Evolutionary conservation across 805 yeast genomes (phyloP).

Genomic region (Deakozyma indianensis): DNA sequence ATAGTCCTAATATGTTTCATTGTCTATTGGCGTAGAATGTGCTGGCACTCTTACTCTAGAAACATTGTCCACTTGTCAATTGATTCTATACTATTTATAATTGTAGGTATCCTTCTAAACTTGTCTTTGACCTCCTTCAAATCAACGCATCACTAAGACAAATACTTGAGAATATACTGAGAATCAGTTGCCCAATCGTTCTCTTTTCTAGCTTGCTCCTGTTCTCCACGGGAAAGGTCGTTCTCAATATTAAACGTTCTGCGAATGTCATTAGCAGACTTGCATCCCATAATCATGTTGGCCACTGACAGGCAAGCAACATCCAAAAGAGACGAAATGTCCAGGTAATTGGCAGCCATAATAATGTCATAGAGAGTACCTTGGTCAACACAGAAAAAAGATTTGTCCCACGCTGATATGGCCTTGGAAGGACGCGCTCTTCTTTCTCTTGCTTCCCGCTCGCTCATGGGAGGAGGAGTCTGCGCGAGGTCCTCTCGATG

Average conservation of each 20-base stretch:
- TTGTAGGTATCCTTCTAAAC: too few species aligned
- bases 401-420: slow-evolving; percentile 91
- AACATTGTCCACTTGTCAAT: too few species aligned
- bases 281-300: slow-evolving; percentile 33
- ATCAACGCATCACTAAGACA: too few species aligned
- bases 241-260: slow-evolving; percentile 30
- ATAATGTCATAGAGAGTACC: slow-evolving; percentile 35
- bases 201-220: slow-evolving; percentile 30
- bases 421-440: slow-evolving; percentile 78
- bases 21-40: too few species aligned
- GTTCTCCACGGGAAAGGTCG: slow-evolving; percentile 34
- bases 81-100: too few species aligned
- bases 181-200: slow-evolving; percentile 31
- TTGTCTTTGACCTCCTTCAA: too few species aligned
- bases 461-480: too few species aligned
- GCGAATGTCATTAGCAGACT: slow-evolving; percentile 31
- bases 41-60: too few species aligned
- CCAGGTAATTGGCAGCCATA: slow-evolving; percentile 32
- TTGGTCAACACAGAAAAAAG: slow-evolving; percentile 83
- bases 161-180: too few species aligned
- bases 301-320: slow-evolving; percentile 36
- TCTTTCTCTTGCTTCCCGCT: slow-evolving; percentile 31
- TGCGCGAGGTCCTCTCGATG: slow-evolving; percentile 64
- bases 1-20: too few species aligned
- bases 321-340: slow-evolving; percentile 30